These are phyloP conservation scores for Amanita rubescens DNA, from an alignment of 768 basidiomycete species.

Conservation along the genomic window DNA sequence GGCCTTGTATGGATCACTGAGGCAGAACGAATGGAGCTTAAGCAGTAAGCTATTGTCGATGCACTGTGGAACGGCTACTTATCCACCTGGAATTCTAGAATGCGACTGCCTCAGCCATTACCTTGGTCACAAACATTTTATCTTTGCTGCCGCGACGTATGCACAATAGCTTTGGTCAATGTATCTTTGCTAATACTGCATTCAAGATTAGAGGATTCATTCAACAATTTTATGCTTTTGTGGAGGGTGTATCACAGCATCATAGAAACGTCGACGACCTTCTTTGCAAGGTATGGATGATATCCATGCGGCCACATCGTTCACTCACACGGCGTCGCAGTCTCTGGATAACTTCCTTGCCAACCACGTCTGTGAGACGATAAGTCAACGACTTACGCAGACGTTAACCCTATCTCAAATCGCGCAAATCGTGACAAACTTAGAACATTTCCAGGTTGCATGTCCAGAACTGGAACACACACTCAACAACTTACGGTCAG, in stretches of 20 bases:
- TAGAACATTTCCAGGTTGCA: conserved; percentile 85
- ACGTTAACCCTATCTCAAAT: conserved; percentile 85
- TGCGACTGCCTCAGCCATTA: conserved; percentile 57
- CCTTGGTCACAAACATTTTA: conserved; percentile 97
- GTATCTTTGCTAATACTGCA: background rate
- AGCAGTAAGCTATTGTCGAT: conserved; percentile 33
- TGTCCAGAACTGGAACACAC: conserved; percentile 81
- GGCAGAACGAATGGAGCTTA: conserved; percentile 54
- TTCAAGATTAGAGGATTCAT: conserved; percentile 79
- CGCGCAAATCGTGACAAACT: conserved; percentile 85
- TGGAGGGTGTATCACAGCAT: conserved; percentile 90
- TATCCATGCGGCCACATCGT: background rate
- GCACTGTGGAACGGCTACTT: background rate
- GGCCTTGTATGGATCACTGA: conserved; percentile 75
- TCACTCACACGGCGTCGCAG: conserved; percentile 30
- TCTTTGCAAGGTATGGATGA: conserved; percentile 69
- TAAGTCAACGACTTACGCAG: conserved; percentile 63
- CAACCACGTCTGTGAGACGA: conserved; percentile 66
- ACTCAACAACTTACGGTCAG: conserved; percentile 73
- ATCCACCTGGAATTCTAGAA: conserved; percentile 31
- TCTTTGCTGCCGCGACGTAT: conserved; percentile 84
- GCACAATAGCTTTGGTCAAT: conserved; percentile 11
- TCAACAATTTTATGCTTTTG: conserved; percentile 93
- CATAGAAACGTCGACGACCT: conserved; percentile 90
- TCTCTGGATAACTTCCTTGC: conserved; percentile 81